Percentiles rank a stretch among this genome's conserved stretches.
These are phyloP conservation scores for Chrysanthemum makinoi DNA, from an alignment of 129 eudicot species.

Conservation along the genomic window DNA sequence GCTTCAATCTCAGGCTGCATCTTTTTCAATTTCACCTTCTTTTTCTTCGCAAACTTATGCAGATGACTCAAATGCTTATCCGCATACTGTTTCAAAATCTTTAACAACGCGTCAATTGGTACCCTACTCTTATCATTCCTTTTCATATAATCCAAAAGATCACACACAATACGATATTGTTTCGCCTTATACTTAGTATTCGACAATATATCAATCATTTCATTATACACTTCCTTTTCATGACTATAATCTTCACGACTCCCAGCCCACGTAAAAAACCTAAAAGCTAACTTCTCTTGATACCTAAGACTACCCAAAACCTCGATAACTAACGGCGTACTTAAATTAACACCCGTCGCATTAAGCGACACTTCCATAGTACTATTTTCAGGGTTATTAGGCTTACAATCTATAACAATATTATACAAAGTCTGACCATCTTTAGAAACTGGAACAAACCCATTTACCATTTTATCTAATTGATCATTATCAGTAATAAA, in stretches of 20 bases:
- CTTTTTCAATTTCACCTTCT: conserved; percentile 68
- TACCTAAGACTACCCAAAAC: conserved; percentile 56
- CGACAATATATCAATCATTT: conserved; percentile 77
- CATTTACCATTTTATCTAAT: conserved; percentile 18
- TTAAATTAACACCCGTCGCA: conserved; percentile 39
- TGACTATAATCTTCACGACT: conserved; percentile 64
- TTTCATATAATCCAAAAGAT: conserved; percentile 78
- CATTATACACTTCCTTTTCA: conserved; percentile 63
- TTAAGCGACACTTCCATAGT: conserved; percentile 60
- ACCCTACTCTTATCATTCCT: conserved; percentile 54
- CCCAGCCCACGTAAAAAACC: conserved; percentile 92
- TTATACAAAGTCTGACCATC: conserved; percentile 54
- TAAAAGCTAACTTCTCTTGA: conserved; percentile 73
- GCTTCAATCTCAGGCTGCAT: conserved; percentile 78
- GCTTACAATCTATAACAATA: conserved; percentile 42
- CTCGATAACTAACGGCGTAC: conserved; percentile 62
- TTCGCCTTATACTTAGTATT: conserved; percentile 75
- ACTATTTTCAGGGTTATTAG: conserved; percentile 34
- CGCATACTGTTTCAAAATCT: conserved; percentile 59
- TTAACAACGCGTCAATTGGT: conserved; percentile 60
- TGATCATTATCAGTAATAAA: background rate
- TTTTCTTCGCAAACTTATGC: conserved; percentile 81
- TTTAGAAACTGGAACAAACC: conserved; percentile 9
- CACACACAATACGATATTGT: conserved; percentile 80
- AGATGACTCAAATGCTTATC: conserved; percentile 81